Base-by-base conservation (phyloP, 257 asterid genomes). In the Schizonepeta tenuifolia region DNA sequence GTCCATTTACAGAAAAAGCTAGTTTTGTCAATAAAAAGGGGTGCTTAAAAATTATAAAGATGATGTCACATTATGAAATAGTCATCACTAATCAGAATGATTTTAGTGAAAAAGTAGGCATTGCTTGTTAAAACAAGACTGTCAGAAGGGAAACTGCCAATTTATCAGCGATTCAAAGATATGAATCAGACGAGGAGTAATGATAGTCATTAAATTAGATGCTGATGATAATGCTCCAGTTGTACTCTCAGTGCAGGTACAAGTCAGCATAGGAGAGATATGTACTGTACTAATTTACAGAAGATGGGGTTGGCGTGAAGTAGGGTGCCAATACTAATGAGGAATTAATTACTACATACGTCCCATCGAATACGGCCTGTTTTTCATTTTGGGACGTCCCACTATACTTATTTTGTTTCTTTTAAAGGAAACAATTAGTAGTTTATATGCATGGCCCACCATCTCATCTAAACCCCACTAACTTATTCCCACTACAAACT, bases 61-160 rank as follows among this genome's bases (percentile, higher is more conserved):
- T 77, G 71, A 77, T 31, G 78, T 72, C 81, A 65, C 53, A 17
- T 13, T 20, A 54, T 20, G 50, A 14, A 43, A 61, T 33, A n/a
- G 72, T 51, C 36, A n/a, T 35, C 35, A n/a, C 61, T 51, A 57
- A n/a, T 35, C 5, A 41, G 14, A 43, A 54, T 41, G 74, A 69
- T 46, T 60, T 54, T 43, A 2, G 49, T 12, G 77, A n/a, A 51
- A 15, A 72, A 65, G 40, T 47, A 54, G 67, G 26, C 26, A 47
- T 81, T 73, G 82, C 85, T 73, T 74, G 78, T 77, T 73, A 58
- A 81, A 77, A 73, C 62, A 69, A 58, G 78, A 1, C 4, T 76
- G 84, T 76, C 84, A 80, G 84, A 46, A 47, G n/a, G 51, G n/a
- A 62, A 38, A 67, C 71, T 59, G 55, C 68, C 67, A 58, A 67